Conservation (phyloP, 768 basidiomycete species). For the Fomitopsis serialis region DNA sequence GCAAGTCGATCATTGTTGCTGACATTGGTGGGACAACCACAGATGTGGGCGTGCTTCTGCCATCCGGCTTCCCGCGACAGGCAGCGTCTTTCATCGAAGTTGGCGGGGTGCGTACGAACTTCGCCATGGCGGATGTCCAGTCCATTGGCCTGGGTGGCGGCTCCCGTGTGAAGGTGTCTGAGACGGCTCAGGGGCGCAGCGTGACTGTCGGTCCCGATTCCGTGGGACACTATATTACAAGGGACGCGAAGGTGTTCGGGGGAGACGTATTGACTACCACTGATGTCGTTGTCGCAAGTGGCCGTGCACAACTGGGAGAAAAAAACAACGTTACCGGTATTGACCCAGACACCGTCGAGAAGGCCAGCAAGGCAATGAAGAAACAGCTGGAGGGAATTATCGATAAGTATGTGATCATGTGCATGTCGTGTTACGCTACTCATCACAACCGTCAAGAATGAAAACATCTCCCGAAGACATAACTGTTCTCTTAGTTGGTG, state of each 20-base stretch:
- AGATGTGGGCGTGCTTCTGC: slow-evolving; percentile 57
- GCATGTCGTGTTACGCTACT: background rate
- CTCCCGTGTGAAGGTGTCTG: slow-evolving; percentile 38
- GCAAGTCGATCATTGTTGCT: slow-evolving; percentile 43
- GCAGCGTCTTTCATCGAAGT: slow-evolving; percentile 59
- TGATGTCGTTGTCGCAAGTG: slow-evolving; percentile 45
- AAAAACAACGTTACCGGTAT: slow-evolving; percentile 16
- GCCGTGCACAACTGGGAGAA: slow-evolving; percentile 13
- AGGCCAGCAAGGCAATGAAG: slow-evolving; percentile 37
- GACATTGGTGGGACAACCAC: slow-evolving; percentile 66
- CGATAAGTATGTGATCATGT: slow-evolving; percentile 30
- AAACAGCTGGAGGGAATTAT: slow-evolving; percentile 40
- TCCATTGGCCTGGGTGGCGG: slow-evolving; percentile 64
- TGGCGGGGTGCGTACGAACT: slow-evolving; percentile 55
- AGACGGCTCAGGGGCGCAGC: slow-evolving; percentile 21
- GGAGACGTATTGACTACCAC: slow-evolving; percentile 55
- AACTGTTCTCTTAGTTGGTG: slow-evolving; percentile 59
- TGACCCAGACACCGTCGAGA: slow-evolving; percentile 20
- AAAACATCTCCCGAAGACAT: slow-evolving; percentile 56
- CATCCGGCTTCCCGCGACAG: slow-evolving; percentile 57
- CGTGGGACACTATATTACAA: slow-evolving; percentile 55
- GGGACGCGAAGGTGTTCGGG: slow-evolving; percentile 42
- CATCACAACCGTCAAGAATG: slow-evolving; percentile 29
- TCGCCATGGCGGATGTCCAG: slow-evolving; percentile 51
- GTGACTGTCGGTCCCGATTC: slow-evolving; percentile 61